phyloP scores from a whole-genome alignment of 1,284 basidiomycete species.

The Cutaneotrichosporon cutaneum region DNA sequence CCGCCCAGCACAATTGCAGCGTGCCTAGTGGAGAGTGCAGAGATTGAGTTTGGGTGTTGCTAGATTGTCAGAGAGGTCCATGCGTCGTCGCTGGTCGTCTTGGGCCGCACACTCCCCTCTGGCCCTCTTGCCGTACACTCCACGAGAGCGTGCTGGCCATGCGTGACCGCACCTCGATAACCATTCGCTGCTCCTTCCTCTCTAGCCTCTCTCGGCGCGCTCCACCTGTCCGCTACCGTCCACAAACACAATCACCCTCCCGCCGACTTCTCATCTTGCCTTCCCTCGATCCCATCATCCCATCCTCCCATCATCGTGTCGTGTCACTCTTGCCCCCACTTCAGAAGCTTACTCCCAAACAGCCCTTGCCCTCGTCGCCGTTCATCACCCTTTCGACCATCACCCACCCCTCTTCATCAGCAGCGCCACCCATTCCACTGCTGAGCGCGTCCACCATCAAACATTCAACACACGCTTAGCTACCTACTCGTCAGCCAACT shows the following conservation, averaged over 20 bases:
- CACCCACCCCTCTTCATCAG: neutral
- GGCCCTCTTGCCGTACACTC: too few relatives aligned
- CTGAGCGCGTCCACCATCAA: neutral
- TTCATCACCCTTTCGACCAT: neutral
- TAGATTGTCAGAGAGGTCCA: neutral
- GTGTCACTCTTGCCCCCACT: neutral
- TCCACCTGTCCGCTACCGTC: neutral
- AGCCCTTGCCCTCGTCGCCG: neutral
- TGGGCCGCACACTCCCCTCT: neutral
- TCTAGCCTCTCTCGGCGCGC: neutral
- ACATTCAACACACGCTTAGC: conserved; percentile 1
- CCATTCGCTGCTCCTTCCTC: neutral
- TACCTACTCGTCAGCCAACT: neutral
- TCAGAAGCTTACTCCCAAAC: neutral
- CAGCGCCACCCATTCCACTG: neutral
- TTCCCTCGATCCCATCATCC: neutral
- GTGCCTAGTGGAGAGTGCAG: neutral
- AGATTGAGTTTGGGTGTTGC: neutral
- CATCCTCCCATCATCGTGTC: neutral
- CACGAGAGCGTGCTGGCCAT: too few relatives aligned
- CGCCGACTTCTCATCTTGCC: neutral
- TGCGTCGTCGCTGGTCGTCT: neutral
- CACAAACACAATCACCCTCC: neutral
- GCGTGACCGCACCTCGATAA: too few relatives aligned
- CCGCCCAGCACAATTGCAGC: neutral